Evolutionary conservation across 2,329 filamentous ascomycete genomes (phyloP).

Genomic region (Aspergillus clavatus): DNA sequence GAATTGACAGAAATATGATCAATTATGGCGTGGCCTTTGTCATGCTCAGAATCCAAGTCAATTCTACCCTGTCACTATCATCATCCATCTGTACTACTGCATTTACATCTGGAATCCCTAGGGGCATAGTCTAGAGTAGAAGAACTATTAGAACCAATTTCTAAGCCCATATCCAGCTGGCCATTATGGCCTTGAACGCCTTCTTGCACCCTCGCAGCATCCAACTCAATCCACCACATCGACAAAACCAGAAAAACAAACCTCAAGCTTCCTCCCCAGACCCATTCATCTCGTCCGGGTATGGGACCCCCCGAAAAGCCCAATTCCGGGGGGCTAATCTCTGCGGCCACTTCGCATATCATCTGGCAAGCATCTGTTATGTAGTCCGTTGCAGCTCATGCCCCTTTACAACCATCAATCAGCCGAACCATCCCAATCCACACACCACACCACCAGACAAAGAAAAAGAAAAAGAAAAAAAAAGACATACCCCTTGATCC

Average conservation of each 20-base stretch:
- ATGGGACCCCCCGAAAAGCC: conserved; percentile 44
- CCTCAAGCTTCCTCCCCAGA: conserved; percentile 35
- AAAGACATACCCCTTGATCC: conserved; percentile 17
- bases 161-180: not conserved
- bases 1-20: too few relatives aligned
- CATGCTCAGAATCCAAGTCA: too few relatives aligned
- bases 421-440: too few relatives aligned
- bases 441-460: not conserved
- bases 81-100: too few relatives aligned
- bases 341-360: conserved; percentile 31
- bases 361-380: conserved; percentile 37
- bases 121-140: too few relatives aligned
- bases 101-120: too few relatives aligned
- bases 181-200: conserved; percentile 6
- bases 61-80: too few relatives aligned
- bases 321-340: conserved; percentile 13
- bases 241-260: not conserved
- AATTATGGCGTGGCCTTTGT: too few relatives aligned
- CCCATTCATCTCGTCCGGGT: conserved; percentile 39
- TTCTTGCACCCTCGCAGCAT: conserved; percentile 2
- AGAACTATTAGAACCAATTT: too few relatives aligned
- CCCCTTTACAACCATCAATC: not conserved
- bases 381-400: conserved; percentile 37
- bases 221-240: not conserved
- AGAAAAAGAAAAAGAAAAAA: too few relatives aligned